Conservation (phyloP, 768 basidiomycete species). For the Peribolospora baueri region DNA sequence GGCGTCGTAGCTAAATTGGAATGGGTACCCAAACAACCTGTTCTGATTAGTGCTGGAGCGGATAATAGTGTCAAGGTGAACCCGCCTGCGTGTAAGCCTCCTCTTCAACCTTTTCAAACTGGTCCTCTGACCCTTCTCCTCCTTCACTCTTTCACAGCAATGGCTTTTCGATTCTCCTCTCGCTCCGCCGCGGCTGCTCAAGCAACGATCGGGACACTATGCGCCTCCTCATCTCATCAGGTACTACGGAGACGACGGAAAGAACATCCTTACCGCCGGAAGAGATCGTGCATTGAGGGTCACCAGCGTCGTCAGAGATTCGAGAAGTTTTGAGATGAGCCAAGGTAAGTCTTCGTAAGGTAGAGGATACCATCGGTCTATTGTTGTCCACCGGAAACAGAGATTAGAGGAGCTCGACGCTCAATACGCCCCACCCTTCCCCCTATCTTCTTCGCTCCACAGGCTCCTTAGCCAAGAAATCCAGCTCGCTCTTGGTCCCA, state of each 20-base stretch:
- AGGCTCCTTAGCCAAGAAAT: constrained; percentile 68
- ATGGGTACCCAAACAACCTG: constrained; percentile 80
- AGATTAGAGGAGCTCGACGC: background rate
- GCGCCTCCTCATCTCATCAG: constrained; percentile 72
- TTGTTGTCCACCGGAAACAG: background rate
- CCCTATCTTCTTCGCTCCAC: background rate
- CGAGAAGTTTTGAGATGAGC: constrained; percentile 76
- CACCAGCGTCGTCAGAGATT: constrained; percentile 82
- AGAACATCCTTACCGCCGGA: constrained; percentile 60
- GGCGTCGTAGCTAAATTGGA: constrained; percentile 55
- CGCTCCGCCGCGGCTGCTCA: constrained; percentile 58
- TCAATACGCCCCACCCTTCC: background rate
- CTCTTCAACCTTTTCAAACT: too few relatives aligned
- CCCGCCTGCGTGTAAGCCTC: background rate
- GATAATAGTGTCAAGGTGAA: constrained; percentile 86
- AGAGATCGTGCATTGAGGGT: constrained; percentile 68
- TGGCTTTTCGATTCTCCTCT: constrained; percentile 90
- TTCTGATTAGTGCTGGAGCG: constrained; percentile 67
- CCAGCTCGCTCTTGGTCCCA: constrained; percentile 49
- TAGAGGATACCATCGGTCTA: background rate
- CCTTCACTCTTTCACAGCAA: constrained; percentile 35
- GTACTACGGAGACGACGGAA: constrained; percentile 93
- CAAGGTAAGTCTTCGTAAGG: constrained; percentile 34
- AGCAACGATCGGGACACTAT: constrained; percentile 78
- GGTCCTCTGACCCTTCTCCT: background rate